Evolutionary conservation across 257 asterid genomes (phyloP).

Genomic region (Schizonepeta tenuifolia): DNA sequence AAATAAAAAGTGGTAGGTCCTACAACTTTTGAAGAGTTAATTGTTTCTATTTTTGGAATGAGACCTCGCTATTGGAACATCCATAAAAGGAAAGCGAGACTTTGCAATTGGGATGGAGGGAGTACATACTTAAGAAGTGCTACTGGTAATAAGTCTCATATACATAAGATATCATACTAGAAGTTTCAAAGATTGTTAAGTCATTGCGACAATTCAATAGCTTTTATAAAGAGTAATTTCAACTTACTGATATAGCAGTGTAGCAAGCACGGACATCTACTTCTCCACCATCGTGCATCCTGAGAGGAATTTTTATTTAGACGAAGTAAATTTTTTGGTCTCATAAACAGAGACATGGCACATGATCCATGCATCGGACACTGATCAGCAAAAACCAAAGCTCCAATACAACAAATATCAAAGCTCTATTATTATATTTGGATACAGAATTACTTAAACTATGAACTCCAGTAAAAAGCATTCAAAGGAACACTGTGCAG

Average conservation of each 20-base stretch:
- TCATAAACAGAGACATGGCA: neutral
- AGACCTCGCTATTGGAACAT: too few species aligned
- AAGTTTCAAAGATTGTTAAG: constrained; percentile 5
- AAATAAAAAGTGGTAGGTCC: too few species aligned
- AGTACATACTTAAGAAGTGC: constrained; percentile 7
- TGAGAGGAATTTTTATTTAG: constrained; percentile 38
- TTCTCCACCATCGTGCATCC: constrained; percentile 99
- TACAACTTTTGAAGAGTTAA: too few species aligned
- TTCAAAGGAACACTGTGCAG: constrained; percentile 22
- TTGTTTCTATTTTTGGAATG: too few species aligned
- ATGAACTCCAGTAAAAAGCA: constrained; percentile 8
- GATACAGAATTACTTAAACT: constrained; percentile 10
- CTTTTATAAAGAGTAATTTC: constrained; percentile 13
- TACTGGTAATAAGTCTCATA: neutral
- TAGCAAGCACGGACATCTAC: constrained; percentile 96
- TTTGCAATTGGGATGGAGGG: too few species aligned
- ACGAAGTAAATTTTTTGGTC: neutral
- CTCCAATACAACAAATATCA: constrained; percentile 17
- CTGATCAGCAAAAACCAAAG: constrained; percentile 3
- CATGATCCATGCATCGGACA: constrained; percentile 4
- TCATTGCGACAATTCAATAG: constrained; percentile 16
- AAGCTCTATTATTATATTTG: constrained; percentile 3
- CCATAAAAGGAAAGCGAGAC: too few species aligned
- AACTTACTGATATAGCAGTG: constrained; percentile 94
- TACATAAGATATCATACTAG: neutral